Base-by-base conservation (phyloP, 78 protist species). In the Neovahlkampfia damariscottae region DNA sequence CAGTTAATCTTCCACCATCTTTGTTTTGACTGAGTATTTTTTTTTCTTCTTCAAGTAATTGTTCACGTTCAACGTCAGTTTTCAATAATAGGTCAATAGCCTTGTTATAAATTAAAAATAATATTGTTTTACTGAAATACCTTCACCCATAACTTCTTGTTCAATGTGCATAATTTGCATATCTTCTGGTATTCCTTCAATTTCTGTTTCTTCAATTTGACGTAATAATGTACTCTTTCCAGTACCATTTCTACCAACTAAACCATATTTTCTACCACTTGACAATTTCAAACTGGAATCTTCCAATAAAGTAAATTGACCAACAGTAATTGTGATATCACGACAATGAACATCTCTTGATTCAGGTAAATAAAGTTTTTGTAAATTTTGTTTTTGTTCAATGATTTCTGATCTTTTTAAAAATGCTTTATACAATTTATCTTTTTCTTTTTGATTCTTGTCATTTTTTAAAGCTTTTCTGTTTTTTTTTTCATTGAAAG, bases 161-260 rank as follows among this genome's bases (percentile, higher is more conserved):
- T 89, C 92, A 32, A 94, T 90, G 67, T 88, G 90, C 10, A 86
- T 86, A 8, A 91, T 74, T 7, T 86, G 40, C 8, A 92, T 31
- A 76, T 40, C 41, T 38, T 71, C 41, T 0, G 87, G 85, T 69
- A 91, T 82, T 32, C 67, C 78, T 5, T 36, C 86, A 28, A 89
- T 38, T 40, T 80, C 78, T 38, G 90, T 71, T 4, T 74, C 67
- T 0, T 91, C 90, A 39, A 93, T 41, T 38, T 81, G 66, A 40
- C 93, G 72, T 50, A 93, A 41, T 37, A 93, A 40, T 0, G 89
- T 86, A 31, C 91, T 81, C 77, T 93, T 93, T 31, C 97, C 97
- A 67, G 89, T 67, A 8, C 97, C 97, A 83, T 93, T 93, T 37
- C 37, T 67, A 28, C 95, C 97, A 38, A 93, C 75, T 19, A 93